These are phyloP conservation scores for Cladosporium sp. DNA, from an alignment of 2,329 filamentous ascomycete species.

Conservation along the genomic window DNA sequence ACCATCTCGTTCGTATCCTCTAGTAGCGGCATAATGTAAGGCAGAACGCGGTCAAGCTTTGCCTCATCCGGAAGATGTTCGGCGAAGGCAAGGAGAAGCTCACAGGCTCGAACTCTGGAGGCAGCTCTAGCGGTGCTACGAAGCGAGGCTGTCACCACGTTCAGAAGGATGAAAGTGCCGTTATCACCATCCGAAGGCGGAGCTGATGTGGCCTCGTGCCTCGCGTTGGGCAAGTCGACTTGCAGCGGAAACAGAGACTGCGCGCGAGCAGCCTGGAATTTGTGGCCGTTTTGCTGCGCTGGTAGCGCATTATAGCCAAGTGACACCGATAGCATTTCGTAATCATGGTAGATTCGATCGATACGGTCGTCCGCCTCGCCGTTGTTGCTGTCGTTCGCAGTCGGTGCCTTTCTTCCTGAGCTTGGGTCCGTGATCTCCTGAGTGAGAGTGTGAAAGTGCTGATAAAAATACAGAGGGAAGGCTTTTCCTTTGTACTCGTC, in stretches of 20 bases:
- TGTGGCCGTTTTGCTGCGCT: slow-evolving; percentile 23
- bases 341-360: slow-evolving; percentile 85
- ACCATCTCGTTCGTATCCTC: slow-evolving; percentile 79
- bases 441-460: slow-evolving; percentile 96
- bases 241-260: slow-evolving; percentile 66
- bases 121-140: slow-evolving; percentile 82
- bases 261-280: slow-evolving; percentile 46
- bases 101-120: slow-evolving; percentile 82
- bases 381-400: slow-evolving; percentile 62
- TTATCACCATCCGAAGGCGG: slow-evolving; percentile 66
- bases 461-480: slow-evolving; percentile 96
- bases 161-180: slow-evolving; percentile 86
- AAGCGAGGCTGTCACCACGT: slow-evolving; percentile 79
- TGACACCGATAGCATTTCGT: slow-evolving; percentile 96
- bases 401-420: slow-evolving; percentile 66
- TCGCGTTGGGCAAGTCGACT: slow-evolving; percentile 79
- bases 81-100: slow-evolving; percentile 84
- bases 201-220: slow-evolving; percentile 59
- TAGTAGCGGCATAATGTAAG: slow-evolving; percentile 78
- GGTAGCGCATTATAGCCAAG: slow-evolving; percentile 60
- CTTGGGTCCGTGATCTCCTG: slow-evolving; percentile 87
- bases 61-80: slow-evolving; percentile 91
- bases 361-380: slow-evolving; percentile 91
- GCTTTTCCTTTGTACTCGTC: slow-evolving; percentile 87
- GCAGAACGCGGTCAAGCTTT: slow-evolving; percentile 86